Percentiles rank a stretch among this genome's conserved stretches.
These are phyloP conservation scores for Sphaerulina vaccinii DNA, from an alignment of 2,329 filamentous ascomycete species.

Conservation along the genomic window DNA sequence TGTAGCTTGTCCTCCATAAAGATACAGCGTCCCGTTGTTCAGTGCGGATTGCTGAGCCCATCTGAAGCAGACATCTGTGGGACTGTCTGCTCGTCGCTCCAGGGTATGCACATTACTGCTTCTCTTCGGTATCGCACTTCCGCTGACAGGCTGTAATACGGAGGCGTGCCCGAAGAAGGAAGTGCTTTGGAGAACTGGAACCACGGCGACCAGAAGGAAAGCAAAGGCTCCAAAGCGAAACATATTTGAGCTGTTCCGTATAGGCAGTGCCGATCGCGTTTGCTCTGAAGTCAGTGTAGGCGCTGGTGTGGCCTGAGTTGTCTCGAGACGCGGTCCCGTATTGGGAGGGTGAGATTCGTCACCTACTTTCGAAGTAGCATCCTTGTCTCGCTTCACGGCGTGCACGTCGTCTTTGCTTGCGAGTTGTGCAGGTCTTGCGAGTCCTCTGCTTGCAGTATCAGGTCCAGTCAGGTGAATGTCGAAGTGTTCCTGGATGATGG, in stretches of 20 bases:
- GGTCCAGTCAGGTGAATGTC: neutral
- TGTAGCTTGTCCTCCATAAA: constrained; percentile 70
- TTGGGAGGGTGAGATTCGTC: constrained; percentile 12
- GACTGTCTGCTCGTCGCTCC: constrained; percentile 39
- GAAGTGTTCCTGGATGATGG: constrained; percentile 14
- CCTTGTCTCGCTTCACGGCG: constrained; percentile 26
- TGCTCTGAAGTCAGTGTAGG: constrained; percentile 11
- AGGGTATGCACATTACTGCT: constrained; percentile 18
- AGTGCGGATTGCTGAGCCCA: constrained; percentile 67
- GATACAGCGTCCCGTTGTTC: constrained; percentile 72
- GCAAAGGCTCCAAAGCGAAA: constrained; percentile 30
- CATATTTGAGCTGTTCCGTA: constrained; percentile 26
- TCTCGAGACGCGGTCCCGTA: neutral
- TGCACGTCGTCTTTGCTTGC: constrained; percentile 33
- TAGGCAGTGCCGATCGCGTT: constrained; percentile 23
- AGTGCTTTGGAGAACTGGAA: constrained; percentile 32
- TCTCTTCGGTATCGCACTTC: constrained; percentile 28
- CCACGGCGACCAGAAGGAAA: constrained; percentile 29
- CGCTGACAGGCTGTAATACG: constrained; percentile 34
- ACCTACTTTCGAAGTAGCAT: constrained; percentile 20
- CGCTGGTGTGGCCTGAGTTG: neutral
- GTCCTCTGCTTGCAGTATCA: neutral
- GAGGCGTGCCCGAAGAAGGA: constrained; percentile 27
- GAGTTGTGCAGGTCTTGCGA: constrained; percentile 14
- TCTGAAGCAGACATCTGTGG: constrained; percentile 60